Evolutionary conservation across 139 green algal species (phyloP), one percentile per base, ranked within the genome.

Genomic region (Tetratostichococcus sp.): DNA sequence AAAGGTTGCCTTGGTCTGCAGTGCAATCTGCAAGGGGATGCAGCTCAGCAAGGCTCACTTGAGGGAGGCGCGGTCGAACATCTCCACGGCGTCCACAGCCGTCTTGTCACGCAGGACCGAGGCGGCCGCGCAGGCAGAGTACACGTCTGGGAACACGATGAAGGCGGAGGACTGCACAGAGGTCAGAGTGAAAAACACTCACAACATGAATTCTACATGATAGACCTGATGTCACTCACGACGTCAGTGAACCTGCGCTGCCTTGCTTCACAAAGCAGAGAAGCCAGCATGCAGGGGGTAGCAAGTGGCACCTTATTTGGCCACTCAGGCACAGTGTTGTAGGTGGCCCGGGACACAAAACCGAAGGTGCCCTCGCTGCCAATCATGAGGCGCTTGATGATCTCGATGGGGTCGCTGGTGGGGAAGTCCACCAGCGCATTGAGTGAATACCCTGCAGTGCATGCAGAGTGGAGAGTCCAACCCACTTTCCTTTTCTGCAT

Each of bases 351-450:
- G 14, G 82, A 91, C 26, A 98, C 92, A 79, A 98, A 98, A 35
- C 89, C 93, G 35, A 98, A 86, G 0, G 94, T 98, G 65, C 94
- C 94, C 87, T 98, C 94, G 57, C 77, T 90, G 65, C 94, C 94
- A 68, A 98, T 96, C 82, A 98, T 94, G 19, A 98, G 87, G 34
- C 82, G 75, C 84, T 98, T 97, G 85, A 98, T 94, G 79, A 98
- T 95, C 89, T 97, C 94, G 65, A 98, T 92, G 30, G 94, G 94
- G 80, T 97, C 89, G 62, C 93, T 84, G 22, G 87, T 26, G 4
- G 88, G 89, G 87, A 95, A 96, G 88, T 98, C 94, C 32, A 98
- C 94, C 71, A 98, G 89, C n/a, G 95, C 95, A 66, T 94, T 94
- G 34, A 94, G 81, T 32, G 83, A 90, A 83, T 94, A 94, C 83